Evolutionary conservation across 257 asterid species (phyloP), one percentile per base, ranked within the genome.

Genomic region (Thymus mandschuricus): DNA sequence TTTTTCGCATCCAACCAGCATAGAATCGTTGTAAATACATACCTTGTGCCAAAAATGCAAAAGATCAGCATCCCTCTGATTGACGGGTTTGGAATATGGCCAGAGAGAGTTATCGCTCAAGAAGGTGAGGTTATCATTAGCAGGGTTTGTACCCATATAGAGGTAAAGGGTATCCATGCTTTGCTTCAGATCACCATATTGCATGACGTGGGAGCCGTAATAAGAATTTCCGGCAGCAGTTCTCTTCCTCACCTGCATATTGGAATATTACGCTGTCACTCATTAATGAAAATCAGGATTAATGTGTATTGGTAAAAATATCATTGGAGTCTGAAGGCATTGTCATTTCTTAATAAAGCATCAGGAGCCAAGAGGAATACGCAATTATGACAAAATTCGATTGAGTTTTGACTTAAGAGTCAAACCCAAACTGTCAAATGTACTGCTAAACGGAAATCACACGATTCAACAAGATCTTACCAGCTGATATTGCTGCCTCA

Each of bases 31-130:
- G 4, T 49, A 46, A 8, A 57, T 51, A 10, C n/a, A 56, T 71
- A 92, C 99, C 97, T 95, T 95, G 69, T 92, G 81, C 99, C 99
- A 95, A 79, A 91, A 95, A 82, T 95, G 99, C 78, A 95, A 50
- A 44, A 95, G 92, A 87, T 91, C 99, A 68, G 99, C 99, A 77
- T 95, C 99, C 0, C 99, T 95, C 79, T 95, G 99, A 75, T 89
- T 85, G 60, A 91, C 86, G 75, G 89, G 85, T 83, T 79, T 87
- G 40, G 92, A 77, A 68, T 84, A 63, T 74, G 81, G 84, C 68
- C 76, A 55, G 21, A 86, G 67, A 27, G 88, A 75, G 78, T 91
- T 88, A 55, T 82, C 84, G 60, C 77, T 81, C 74, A 64, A 74
- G 68, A 81, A 89, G 45, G 98, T 87, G 35, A 51, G 82, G 81